Percentiles rank a stretch among this genome's conserved stretches.
These are phyloP conservation scores for Clitopilus passeckerianus DNA, from an alignment of 768 basidiomycete genomes.

Conservation along the genomic window DNA sequence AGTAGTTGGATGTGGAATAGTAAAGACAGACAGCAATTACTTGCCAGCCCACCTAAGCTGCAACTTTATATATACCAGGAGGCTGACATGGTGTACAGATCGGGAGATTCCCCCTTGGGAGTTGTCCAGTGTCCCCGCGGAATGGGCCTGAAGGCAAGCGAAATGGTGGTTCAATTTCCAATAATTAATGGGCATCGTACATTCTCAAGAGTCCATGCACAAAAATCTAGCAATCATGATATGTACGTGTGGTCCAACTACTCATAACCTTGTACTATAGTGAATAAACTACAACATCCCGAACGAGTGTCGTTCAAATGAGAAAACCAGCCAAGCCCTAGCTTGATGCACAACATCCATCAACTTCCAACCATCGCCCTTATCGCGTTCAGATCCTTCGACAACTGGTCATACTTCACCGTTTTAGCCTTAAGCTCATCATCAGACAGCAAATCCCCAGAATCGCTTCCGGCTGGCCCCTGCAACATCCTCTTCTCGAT, in stretches of 20 bases:
- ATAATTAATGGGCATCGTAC: too few relatives aligned
- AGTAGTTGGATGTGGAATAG: background rate
- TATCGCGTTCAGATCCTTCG: background rate
- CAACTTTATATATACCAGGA: background rate
- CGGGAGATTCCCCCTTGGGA: background rate
- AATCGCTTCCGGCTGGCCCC: conserved; percentile 22
- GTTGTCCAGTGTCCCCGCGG: too few relatives aligned
- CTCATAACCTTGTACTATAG: background rate
- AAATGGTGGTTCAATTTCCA: too few relatives aligned
- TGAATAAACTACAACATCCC: background rate
- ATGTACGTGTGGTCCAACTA: too few relatives aligned
- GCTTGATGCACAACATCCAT: conserved; percentile 43
- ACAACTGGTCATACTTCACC: background rate
- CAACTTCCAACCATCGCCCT: conserved; percentile 36
- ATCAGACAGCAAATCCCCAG: conserved; percentile 19
- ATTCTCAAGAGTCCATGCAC: too few relatives aligned
- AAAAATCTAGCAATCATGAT: too few relatives aligned
- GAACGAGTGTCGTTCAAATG: background rate
- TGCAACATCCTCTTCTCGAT: conserved; percentile 47
- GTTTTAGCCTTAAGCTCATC: conserved; percentile 35
- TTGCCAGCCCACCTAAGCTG: background rate
- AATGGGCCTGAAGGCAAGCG: background rate
- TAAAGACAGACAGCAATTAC: background rate
- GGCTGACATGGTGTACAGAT: background rate
- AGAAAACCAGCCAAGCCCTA: conserved; percentile 13